Conservation (phyloP, 2,329 filamentous ascomycete species). For the Colletotrichum higginsianum region DNA sequence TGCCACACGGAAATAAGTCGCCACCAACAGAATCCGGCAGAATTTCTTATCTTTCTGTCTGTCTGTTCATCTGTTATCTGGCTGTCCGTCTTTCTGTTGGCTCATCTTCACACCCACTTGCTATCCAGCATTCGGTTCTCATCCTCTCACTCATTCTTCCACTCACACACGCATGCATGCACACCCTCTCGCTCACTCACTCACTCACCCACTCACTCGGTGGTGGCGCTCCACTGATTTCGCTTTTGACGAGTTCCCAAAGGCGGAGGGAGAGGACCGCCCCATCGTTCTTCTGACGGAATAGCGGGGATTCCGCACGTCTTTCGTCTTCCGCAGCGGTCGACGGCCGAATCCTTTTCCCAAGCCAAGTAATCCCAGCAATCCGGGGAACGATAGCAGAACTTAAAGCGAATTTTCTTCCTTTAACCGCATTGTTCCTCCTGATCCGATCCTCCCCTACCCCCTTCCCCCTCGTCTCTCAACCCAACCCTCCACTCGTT, state of each 20-base stretch:
- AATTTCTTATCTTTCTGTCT: background rate
- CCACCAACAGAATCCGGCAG: constrained; percentile 16
- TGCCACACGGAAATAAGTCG: constrained; percentile 2
- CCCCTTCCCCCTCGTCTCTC: background rate
- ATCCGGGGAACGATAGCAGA: constrained; percentile 19
- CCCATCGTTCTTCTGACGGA: constrained; percentile 32
- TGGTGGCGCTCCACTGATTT: constrained; percentile 25
- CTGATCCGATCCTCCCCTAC: background rate
- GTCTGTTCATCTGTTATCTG: background rate
- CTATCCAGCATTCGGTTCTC: background rate
- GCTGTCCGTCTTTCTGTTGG: background rate
- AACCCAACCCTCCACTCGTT: background rate
- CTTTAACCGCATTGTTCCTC: constrained; percentile 14
- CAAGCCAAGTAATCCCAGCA: constrained; percentile 1
- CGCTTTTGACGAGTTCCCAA: background rate
- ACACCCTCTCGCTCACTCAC: background rate
- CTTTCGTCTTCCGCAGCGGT: constrained; percentile 15
- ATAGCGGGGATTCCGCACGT: constrained; percentile 40
- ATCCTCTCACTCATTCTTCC: background rate
- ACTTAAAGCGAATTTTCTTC: background rate
- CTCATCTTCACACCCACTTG: background rate
- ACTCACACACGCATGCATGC: background rate
- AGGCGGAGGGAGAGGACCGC: constrained; percentile 19
- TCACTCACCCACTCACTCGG: background rate
- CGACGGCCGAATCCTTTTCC: background rate